Base-by-base conservation (phyloP, 768 basidiomycete genomes). In the Cystofilobasidium bisporidii region DNA sequence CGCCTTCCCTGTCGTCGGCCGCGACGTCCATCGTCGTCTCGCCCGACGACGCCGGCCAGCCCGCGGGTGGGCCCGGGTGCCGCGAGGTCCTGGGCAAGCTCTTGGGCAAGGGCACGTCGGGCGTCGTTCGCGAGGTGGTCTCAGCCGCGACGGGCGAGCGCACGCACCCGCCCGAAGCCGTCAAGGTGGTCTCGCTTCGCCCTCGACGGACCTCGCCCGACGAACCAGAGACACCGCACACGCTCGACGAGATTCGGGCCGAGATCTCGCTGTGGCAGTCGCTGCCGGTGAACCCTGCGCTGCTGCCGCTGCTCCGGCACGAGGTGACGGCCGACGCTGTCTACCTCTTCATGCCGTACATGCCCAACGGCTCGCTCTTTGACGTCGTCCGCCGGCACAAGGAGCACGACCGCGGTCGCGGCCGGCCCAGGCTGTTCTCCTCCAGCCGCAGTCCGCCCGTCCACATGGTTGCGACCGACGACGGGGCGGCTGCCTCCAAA, bases 301-400 rank as follows among this genome's bases (percentile, higher is more conserved):
- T 92, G 70, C 82, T 96, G 20, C 91, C 91, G 15, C 83, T 94
- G 53, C 89, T 92, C 75, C 80, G 83, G 50, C 78, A 79, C 22
- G 78, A 82, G 62, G 83, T 85, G 72, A 83, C 84, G 0, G 70
- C 81, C 50, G 82, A 83, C 67, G 84, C 86, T 61, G 85, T 87
- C 72, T 91, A 84, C 74, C 87, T 90, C 77, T 82, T 93, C 78
- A 93, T 86, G 36, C 82, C 89, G 3, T 83, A 83, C 71, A 93
- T 91, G 73, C 87, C 88, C 17, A 87, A 87, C 22, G 90, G 91
- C 11, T 88, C 87, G 3, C 82, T 96, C 53, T 87, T 87, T 73
- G 86, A 91, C 74, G 88, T 90, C 67, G 55, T 78, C 11, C 63
- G 71, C 43, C 48, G 76, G n/a, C 63, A 69, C 26, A 38, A 59